Percentiles rank a stretch among this genome's conserved stretches.
These are phyloP conservation scores for Aspergillus fumigatus DNA, from an alignment of 2,329 filamentous ascomycete species.

Conservation along the genomic window DNA sequence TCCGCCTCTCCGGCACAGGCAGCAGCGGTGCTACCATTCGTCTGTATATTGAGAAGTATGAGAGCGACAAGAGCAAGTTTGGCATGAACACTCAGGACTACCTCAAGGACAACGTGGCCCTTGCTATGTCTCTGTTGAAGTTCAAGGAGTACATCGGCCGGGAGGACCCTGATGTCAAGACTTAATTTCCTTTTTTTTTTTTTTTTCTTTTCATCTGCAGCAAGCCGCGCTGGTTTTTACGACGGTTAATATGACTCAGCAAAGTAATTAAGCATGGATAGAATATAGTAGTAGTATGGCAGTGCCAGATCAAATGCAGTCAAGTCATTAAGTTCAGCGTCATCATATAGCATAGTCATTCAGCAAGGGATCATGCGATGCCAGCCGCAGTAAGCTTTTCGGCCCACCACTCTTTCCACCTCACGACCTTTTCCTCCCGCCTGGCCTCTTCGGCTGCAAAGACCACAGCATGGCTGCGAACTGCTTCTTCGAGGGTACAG, in stretches of 20 bases:
- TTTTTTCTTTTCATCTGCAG: neutral
- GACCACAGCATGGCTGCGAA: conserved; percentile 87
- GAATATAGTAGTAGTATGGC: neutral
- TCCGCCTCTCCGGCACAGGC: conserved; percentile 90
- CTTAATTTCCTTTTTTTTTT: conserved; percentile 46
- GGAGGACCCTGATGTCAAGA: conserved; percentile 94
- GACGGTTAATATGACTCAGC: neutral
- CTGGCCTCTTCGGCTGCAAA: conserved; percentile 92
- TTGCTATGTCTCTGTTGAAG: conserved; percentile 80
- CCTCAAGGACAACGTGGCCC: conserved; percentile 80
- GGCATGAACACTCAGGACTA: conserved; percentile 85
- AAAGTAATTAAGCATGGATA: neutral
- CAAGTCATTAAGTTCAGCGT: conserved; percentile 1
- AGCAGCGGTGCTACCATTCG: conserved; percentile 94
- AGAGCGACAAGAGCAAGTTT: conserved; percentile 72
- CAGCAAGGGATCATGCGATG: neutral
- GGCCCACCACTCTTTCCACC: conserved; percentile 75
- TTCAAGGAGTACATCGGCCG: conserved; percentile 91
- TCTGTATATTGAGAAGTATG: conserved; percentile 95
- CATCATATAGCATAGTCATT: conserved; percentile 3
- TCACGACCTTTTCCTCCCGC: conserved; percentile 61
- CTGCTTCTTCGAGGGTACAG: conserved; percentile 77
- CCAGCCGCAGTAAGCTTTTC: conserved; percentile 39
- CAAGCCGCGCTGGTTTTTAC: neutral
- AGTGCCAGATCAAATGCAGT: neutral